Evolutionary conservation across 1,139 yeast species (phyloP), one percentile per base, ranked within the genome.

Genomic region (Meyerozyma sp.): DNA sequence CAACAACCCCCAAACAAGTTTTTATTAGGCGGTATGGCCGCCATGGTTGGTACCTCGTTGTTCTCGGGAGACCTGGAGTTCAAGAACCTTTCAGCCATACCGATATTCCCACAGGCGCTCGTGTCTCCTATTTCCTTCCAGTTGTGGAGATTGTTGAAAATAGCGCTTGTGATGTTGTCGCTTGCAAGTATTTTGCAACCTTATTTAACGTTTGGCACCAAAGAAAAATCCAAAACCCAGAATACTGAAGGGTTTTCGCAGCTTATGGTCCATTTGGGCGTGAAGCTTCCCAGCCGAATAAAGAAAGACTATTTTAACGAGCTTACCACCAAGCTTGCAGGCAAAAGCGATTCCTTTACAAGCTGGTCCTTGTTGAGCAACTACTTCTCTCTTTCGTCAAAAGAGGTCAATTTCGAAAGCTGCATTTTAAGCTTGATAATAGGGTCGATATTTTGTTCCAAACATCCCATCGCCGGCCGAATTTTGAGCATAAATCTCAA

Each of bases 1-100:
- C 46, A 45, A 32, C 48, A 42, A 18, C 45, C 50, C 8, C 45
- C 47, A n/a, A 51, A 44, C 44, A 73, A 73, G 53, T 57, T 68
- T 36, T 56, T 78, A 39, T 52, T 79, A 41, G 83, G 83, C n/a
- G 81, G 82, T 34, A 68, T 78, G 72, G 79, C 81, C 28, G 68
- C 77, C 9, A 69, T 78, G 46, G 63, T 77, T 63, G 83, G 82
- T 13, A 67, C 75, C 3, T 66, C 76, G 1, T 57, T 70, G 43
- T 64, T 72, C 43, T 62, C 63, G n/a, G 66, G 68, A 16, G 44
- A 39, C 29, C 36, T 20, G 21, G 41, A 39, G 20, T 39, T 39
- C 27, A 39, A 39, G 26, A 32, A 23, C 14, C 35, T 39, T 21
- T 28, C 36, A 8, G 41, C 36, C 4, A 27, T 39, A 14, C 41